These are phyloP conservation scores for Striga hermonthica DNA, from an alignment of 305 asterid genomes.

Conservation along the genomic window DNA sequence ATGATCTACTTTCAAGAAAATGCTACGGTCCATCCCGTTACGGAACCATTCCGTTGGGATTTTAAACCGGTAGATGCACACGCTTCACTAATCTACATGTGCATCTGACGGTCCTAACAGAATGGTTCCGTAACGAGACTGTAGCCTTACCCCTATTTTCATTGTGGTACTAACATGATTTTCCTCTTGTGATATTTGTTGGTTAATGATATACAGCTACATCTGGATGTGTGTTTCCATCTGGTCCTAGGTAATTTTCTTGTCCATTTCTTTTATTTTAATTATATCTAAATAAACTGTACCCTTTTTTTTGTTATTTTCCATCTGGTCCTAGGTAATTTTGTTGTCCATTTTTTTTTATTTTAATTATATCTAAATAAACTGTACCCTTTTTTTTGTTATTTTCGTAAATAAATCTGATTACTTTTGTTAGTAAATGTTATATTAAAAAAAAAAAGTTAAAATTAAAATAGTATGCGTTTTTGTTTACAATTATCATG, in stretches of 20 bases:
- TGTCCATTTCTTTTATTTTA: background rate
- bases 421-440: background rate
- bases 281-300: background rate
- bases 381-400: no score
- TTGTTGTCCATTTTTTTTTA: background rate
- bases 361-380: background rate
- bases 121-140: no score
- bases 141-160: no score
- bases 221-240: conserved; percentile 46
- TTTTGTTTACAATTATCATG: no score
- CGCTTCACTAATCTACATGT: background rate
- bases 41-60: no score
- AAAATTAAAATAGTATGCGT: no score
- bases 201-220: conserved; percentile 28
- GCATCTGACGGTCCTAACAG: no score
- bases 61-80: no score
- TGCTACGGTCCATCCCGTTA: no score
- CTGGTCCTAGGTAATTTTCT: conserved; percentile 41
- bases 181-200: background rate
- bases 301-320: no score
- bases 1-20: background rate
- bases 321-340: conserved; percentile 46
- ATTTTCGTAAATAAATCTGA: conserved; percentile 1
- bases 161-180: background rate
- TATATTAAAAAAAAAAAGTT: background rate